A percentile compares a stretch with the other conserved stretches of the same genome.
Conservation (phyloP, 345 rosid genomes). For the Carallia brachiata region DNA sequence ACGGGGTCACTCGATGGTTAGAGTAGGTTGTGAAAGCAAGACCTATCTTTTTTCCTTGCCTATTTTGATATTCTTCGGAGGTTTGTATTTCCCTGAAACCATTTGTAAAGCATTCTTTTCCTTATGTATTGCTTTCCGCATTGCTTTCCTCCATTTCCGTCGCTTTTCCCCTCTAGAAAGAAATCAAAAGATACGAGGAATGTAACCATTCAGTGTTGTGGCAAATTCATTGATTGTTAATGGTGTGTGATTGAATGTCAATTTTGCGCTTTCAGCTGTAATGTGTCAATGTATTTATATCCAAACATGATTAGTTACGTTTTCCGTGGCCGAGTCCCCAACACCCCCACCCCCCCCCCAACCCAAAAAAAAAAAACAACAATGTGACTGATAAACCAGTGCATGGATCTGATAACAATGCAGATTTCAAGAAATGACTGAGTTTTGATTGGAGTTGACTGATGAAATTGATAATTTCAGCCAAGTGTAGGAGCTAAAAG, state of each 20-base stretch:
- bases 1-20: constrained; percentile 86
- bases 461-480: no score
- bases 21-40: constrained; percentile 42
- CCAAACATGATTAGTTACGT: no score
- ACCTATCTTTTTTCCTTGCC: constrained; percentile 3
- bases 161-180: background rate
- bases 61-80: constrained; percentile 11
- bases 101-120: constrained; percentile 37
- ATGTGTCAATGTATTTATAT: no score
- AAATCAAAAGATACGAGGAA: background rate
- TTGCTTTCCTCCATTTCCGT: background rate
- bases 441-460: no score
- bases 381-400: no score
- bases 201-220: background rate
- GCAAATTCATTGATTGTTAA: background rate
- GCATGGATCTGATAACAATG: no score
- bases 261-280: no score
- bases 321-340: no score
- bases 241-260: background rate
- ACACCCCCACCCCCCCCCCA: no score
- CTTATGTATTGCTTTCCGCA: background rate
- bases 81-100: constrained; percentile 23
- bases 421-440: no score
- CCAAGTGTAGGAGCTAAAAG: no score
- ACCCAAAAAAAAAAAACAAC: no score